Evolutionary conservation across 164 flowering plant species (phyloP).

Genomic region (Magnolia changhungtana): DNA sequence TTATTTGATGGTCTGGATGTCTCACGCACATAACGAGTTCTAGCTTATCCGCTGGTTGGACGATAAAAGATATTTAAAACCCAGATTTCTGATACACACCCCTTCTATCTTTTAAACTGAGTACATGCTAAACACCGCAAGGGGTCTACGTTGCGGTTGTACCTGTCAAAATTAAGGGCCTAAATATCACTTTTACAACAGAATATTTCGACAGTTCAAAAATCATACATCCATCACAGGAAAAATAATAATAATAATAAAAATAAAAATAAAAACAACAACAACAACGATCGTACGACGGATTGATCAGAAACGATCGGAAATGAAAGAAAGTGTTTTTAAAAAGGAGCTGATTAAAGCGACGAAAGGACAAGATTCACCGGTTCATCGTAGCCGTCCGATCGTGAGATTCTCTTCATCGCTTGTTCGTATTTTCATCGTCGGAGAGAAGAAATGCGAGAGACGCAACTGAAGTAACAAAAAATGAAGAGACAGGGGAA

Average conservation of each 20-base stretch:
- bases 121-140: not conserved
- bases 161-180: not conserved
- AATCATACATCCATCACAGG: not conserved
- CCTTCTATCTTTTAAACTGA: not conserved
- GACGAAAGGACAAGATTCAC: not conserved
- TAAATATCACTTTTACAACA: not conserved
- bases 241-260: not conserved
- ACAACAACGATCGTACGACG: not conserved
- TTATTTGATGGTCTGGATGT: not conserved
- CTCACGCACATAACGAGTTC: not conserved
- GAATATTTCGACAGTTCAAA: not conserved
- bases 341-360: not conserved
- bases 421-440: not conserved
- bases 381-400: not conserved
- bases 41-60: not conserved
- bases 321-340: not conserved
- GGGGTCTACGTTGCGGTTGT: not conserved
- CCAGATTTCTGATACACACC: not conserved
- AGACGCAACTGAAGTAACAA: constrained; percentile 2
- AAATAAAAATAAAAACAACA: too few species aligned
- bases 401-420: not conserved
- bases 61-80: not conserved
- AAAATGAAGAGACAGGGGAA: not conserved
- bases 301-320: not conserved
- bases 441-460: not conserved